Evolutionary conservation across 176 grass and related monocot genomes (phyloP), one percentile per base, ranked within the genome.

Genomic region (Paspalum vaginatum): DNA sequence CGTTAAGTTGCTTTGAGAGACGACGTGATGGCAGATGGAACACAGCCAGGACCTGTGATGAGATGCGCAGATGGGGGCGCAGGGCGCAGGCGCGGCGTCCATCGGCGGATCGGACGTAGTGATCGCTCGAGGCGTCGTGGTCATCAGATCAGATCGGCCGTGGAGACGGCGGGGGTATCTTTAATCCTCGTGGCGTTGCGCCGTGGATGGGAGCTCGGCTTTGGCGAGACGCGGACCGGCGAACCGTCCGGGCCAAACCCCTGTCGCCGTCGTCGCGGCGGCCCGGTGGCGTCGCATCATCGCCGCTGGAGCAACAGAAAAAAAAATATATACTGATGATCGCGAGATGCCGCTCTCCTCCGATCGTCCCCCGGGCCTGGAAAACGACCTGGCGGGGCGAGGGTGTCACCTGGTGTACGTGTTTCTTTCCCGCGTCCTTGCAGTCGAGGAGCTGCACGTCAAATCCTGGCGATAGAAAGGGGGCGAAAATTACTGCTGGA

Each of bases 181-280:
- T 63, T 63, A 74, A 27, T 9, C 25, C 32, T 32, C 37, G 20
- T 54, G 52, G 16, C 52, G 15, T 64, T 20, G 42, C 47, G 48
- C 14, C 24, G 5, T 20, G 40, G 70, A 83, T 46, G 26, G 81
- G 52, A 77, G 11, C 61, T 4, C 16, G n/a, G 45, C 14, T 10
- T 61, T 78, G 59, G 86, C 48, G 73, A 51, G 79, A 66, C 37
- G 58, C 49, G 60, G 69, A 80, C 69, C 16, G 61, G 61, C 70
- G 81, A 80, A 75, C 69, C 61, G 69, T 72, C 25, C 6, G 54
- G 43, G 47, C 17, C 60, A 15, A 40, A 40, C 76, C 76, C 18
- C 40, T 16, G 77, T 69, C 77, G 61, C 68, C 6, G 43, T 66
- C 71, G 48, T 6, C 24, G 21, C 3, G 42, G 42, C 5, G 7